Evolutionary conservation across 176 grass and related monocot genomes (phyloP).

Genomic region (Aechmea fasciata): DNA sequence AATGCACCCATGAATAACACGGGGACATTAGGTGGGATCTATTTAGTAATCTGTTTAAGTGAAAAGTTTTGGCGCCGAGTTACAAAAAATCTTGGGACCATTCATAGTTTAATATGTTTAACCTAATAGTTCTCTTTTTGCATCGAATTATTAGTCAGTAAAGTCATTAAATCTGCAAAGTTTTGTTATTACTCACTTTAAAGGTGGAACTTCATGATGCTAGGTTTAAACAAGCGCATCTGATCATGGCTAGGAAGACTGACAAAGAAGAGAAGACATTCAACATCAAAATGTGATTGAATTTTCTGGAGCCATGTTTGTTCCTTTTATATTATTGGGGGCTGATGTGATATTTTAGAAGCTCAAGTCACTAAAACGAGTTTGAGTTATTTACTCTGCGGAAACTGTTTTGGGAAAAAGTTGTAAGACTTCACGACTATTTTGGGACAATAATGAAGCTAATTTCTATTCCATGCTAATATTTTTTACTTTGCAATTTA

Average conservation of each 20-base stretch:
- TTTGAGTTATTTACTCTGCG: not conserved
- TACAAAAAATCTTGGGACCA: too few relatives aligned
- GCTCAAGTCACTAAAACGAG: not conserved
- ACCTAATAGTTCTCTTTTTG: not conserved
- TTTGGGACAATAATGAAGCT: not conserved
- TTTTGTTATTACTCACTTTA: not conserved
- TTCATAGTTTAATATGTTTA: too few relatives aligned
- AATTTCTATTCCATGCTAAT: not conserved
- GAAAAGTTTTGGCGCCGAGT: too few relatives aligned
- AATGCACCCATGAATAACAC: not conserved
- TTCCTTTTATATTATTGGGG: slow-evolving; percentile 6
- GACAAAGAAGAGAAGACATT: slow-evolving; percentile 25
- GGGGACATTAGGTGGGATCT: too few relatives aligned
- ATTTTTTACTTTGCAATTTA: not conserved
- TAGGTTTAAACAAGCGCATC: slow-evolving; percentile 77
- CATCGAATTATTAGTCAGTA: not conserved
- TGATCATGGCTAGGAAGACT: slow-evolving; percentile 43
- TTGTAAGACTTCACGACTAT: not conserved
- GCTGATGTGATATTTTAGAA: not conserved
- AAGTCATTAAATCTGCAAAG: not conserved
- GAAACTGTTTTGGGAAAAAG: not conserved
- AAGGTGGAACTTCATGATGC: slow-evolving; percentile 19
- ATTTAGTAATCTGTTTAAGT: too few relatives aligned
- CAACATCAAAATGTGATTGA: slow-evolving; percentile 18
- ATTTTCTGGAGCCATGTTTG: slow-evolving; percentile 9